These are phyloP conservation scores for Hawksworthiomyces lignivorus DNA, from an alignment of 2,329 filamentous ascomycete genomes.

Conservation along the genomic window DNA sequence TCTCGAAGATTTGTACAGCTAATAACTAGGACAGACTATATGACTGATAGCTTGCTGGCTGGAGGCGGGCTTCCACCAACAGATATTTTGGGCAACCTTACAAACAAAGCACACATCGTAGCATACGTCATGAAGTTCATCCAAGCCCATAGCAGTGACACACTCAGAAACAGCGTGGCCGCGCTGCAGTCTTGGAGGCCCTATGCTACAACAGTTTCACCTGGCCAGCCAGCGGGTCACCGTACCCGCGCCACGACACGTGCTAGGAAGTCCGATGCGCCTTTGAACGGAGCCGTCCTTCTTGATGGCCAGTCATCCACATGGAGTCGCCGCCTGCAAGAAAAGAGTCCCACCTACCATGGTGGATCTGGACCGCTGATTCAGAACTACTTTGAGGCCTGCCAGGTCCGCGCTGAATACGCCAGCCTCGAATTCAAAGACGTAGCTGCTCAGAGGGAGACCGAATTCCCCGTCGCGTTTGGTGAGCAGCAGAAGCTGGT, in stretches of 20 bases:
- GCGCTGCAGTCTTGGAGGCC: constrained; percentile 7
- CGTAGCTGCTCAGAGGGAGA: neutral
- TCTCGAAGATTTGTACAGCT: too few species aligned
- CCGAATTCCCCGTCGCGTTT: constrained; percentile 15
- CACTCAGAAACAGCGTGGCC: neutral
- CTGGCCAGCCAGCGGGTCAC: constrained; percentile 4
- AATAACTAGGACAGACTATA: neutral
- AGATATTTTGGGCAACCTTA: constrained; percentile 1
- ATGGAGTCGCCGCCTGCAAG: constrained; percentile 10
- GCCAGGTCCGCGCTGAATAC: constrained; percentile 13
- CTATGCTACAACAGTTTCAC: constrained; percentile 1
- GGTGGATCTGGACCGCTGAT: constrained; percentile 4
- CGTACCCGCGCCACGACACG: neutral
- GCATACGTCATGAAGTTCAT: neutral
- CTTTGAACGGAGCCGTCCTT: constrained; percentile 8
- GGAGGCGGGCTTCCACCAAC: neutral
- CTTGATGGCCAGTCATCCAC: constrained; percentile 4
- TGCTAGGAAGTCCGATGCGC: neutral
- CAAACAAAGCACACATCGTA: constrained; percentile 1
- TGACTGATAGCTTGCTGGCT: neutral
- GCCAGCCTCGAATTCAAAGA: constrained; percentile 11
- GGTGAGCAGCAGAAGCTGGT: constrained; percentile 19
- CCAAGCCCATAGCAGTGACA: neutral
- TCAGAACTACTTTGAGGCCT: constrained; percentile 6
- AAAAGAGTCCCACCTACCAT: constrained; percentile 1